A percentile compares a stretch with the other conserved stretches of the same genome.
phyloP scores from a whole-genome alignment of 495 filamentous ascomycete genomes.

The Cercophora scortea region DNA sequence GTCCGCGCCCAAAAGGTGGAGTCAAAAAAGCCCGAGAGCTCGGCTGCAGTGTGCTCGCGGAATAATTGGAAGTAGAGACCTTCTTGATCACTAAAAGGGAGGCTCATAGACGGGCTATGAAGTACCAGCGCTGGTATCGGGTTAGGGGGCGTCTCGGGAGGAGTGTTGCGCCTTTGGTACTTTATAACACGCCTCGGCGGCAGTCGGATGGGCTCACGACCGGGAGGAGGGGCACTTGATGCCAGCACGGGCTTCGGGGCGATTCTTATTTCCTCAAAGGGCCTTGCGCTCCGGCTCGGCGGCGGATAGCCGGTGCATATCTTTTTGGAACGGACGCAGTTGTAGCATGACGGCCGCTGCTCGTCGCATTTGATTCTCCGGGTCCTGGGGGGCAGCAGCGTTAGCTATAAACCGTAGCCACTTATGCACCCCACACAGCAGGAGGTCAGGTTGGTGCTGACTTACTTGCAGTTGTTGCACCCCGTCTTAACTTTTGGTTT shows the following conservation, averaged over 20 bases:
- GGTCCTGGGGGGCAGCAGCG: slow-evolving; percentile 32
- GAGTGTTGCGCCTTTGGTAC: slow-evolving; percentile 21
- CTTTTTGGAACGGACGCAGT: slow-evolving; percentile 46
- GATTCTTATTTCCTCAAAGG: slow-evolving; percentile 34
- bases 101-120: slow-evolving; percentile 26
- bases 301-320: slow-evolving; percentile 45
- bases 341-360: slow-evolving; percentile 47
- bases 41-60: slow-evolving; percentile 45
- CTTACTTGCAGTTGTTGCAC: slow-evolving; percentile 52
- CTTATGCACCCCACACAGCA: too few species aligned
- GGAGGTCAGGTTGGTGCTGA: too few species aligned
- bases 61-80: slow-evolving; percentile 54
- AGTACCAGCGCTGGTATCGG: slow-evolving; percentile 4
- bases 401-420: slow-evolving; percentile 3
- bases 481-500: slow-evolving; percentile 48
- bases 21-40: slow-evolving; percentile 55
- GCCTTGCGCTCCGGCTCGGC: slow-evolving; percentile 31
- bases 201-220: slow-evolving; percentile 15
- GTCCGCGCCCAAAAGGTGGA: slow-evolving; percentile 54
- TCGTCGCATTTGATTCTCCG: slow-evolving; percentile 64
- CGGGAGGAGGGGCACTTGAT: slow-evolving; percentile 13
- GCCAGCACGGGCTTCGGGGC: slow-evolving; percentile 32
- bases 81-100: slow-evolving; percentile 37
- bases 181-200: slow-evolving; percentile 16
- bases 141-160: slow-evolving; percentile 26